A percentile compares a stretch with the other conserved stretches of the same genome.
phyloP scores from a whole-genome alignment of 192 early-diverging fungal genomes.

The Phycomyces blakesleeanus region DNA sequence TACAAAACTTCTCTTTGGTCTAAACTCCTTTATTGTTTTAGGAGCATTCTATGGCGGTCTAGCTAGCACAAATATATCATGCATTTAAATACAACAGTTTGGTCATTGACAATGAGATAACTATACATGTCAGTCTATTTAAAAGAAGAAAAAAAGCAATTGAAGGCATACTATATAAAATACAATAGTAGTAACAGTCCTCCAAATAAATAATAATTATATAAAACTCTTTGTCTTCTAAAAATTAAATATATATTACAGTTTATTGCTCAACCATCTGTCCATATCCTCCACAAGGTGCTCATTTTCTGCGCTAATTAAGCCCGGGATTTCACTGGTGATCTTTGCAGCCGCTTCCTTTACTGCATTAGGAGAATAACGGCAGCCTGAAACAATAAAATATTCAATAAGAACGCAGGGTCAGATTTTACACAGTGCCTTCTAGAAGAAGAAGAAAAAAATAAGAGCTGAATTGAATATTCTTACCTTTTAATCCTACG shows the following conservation, averaged over 20 bases:
- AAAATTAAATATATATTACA: no score
- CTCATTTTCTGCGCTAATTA: conserved; percentile 21
- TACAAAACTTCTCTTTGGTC: background rate
- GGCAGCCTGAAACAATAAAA: conserved; percentile 14
- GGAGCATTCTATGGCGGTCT: background rate
- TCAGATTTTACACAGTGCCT: background rate
- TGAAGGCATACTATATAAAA: no score
- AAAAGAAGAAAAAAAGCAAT: no score
- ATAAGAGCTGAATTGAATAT: no score
- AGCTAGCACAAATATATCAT: background rate
- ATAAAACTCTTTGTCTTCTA: no score
- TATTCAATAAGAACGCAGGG: background rate
- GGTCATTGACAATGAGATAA: background rate
- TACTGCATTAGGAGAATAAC: conserved; percentile 12
- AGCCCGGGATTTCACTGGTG: conserved; percentile 20
- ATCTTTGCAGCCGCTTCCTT: conserved; percentile 23
- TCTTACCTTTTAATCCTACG: conserved; percentile 24
- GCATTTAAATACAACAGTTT: background rate
- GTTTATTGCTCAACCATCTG: conserved; percentile 11
- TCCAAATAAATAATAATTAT: background rate
- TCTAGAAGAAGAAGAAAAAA: no score
- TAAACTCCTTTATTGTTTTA: no score
- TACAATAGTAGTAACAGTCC: no score
- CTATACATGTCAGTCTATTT: no score
- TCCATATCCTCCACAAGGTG: conserved; percentile 15